Evolutionary conservation across 495 filamentous ascomycete genomes (phyloP).

Genomic region (Lindgomyces ingoldianus): DNA sequence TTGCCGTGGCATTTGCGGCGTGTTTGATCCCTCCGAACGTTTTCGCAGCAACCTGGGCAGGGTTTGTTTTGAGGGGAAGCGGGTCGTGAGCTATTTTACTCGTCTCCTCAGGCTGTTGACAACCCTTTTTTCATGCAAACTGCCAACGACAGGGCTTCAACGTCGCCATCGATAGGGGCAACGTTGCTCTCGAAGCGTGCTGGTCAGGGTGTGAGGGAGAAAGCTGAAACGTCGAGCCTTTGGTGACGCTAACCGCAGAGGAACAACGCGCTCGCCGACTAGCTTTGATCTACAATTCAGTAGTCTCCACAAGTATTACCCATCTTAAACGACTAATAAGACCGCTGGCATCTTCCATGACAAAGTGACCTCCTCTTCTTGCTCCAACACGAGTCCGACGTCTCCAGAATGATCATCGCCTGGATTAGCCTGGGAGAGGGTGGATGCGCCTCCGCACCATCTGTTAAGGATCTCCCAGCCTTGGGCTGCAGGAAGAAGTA

Average conservation of each 20-base stretch:
- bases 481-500: background rate
- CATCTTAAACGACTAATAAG: background rate
- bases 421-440: background rate
- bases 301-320: background rate
- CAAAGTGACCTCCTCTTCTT: no score
- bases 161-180: background rate
- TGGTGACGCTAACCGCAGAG: no score
- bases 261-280: background rate
- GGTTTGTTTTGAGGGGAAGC: background rate
- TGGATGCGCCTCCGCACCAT: background rate
- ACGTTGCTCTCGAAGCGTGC: background rate
- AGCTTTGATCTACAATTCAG: background rate
- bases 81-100: background rate
- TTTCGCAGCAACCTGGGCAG: background rate
- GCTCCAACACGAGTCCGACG: background rate
- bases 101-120: background rate
- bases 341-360: no score
- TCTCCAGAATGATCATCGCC: background rate
- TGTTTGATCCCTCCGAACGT: constrained; percentile 22
- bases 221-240: background rate
- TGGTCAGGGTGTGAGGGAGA: background rate
- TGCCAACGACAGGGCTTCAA: background rate
- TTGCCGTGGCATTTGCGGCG: constrained; percentile 17
- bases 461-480: no score
- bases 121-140: background rate